Conservation (phyloP, 2,329 filamentous ascomycete species). For the Venturia pyrina region DNA sequence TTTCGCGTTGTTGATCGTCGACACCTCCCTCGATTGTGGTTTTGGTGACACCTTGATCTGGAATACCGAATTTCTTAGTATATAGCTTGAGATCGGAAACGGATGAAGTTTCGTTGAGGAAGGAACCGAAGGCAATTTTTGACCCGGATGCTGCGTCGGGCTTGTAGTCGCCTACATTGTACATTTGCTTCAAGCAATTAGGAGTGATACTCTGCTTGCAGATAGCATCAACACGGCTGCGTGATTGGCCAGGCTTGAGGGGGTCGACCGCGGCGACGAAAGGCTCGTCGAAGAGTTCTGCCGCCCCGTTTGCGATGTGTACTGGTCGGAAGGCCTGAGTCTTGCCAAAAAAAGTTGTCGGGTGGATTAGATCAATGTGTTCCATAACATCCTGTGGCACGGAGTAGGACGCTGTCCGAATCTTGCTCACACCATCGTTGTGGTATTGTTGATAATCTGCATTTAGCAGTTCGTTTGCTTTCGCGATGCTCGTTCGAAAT, state of each 20-base stretch:
- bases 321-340: constrained; percentile 8
- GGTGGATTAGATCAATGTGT: constrained; percentile 54
- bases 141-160: constrained; percentile 26
- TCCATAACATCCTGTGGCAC: constrained; percentile 45
- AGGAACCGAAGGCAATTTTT: constrained; percentile 36
- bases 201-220: constrained; percentile 38
- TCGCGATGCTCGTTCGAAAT: constrained; percentile 31
- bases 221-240: constrained; percentile 20
- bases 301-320: not conserved
- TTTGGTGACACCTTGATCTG: constrained; percentile 5
- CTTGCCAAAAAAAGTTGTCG: constrained; percentile 38
- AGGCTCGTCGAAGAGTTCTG: constrained; percentile 6
- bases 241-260: constrained; percentile 7
- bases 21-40: not conserved
- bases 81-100: constrained; percentile 31
- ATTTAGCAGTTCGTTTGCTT: constrained; percentile 37
- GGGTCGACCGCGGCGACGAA: not conserved
- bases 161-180: constrained; percentile 34
- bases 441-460: constrained; percentile 39
- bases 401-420: constrained; percentile 51
- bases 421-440: constrained; percentile 29
- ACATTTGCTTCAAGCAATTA: constrained; percentile 36
- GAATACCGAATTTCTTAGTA: constrained; percentile 10
- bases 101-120: constrained; percentile 39
- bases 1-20: constrained; percentile 16